Base-by-base conservation (phyloP, 2,329 filamentous ascomycete genomes). In the Trichoderma sp. region DNA sequence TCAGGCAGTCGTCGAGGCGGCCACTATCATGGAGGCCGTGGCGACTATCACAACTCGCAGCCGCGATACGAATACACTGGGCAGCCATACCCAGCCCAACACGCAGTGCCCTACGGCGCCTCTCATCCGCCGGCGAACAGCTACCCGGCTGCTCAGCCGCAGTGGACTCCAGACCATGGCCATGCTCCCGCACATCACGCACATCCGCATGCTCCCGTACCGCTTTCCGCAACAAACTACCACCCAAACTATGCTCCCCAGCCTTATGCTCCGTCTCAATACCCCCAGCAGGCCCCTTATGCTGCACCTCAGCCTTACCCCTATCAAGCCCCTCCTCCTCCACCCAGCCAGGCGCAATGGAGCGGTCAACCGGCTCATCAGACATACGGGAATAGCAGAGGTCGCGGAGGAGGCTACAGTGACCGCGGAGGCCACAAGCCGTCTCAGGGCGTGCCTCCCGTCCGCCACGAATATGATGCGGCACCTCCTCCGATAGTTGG, bases 181-280 rank as follows among this genome's bases (percentile, higher is more conserved):
- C 72, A 72, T 35, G 76, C 80, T 68, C 69, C 76, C 8, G 77
- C 79, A 37, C 80, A 81, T 64, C 80, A 81, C 71, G 76, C 78
- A n/a, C 80, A 83, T 29, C 76, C 82, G 40, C 85, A 86, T 73
- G 78, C 80, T 55, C 81, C 82, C 52, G 76, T 81, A 66, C 84
- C 85, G 33, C 78, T 88, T 40, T 82, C 86, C 61, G 78, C 84
- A 37, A 81, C 84, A 70, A 86, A 86, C 73, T 88, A 88, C 73
- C 87, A 88, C 72, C 86, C 86, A 40, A 87, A 86, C 76, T 89
- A 88, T 75, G 83, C 86, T 49, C 84, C 84, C 52, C 88, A 88
- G 73, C 77, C 81, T 10, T 89, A 88, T 70, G 77, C 78, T 37
- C 75, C 78, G 56, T 68, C 80, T 29, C 81, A 83, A 65, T 81